Base-by-base conservation (phyloP, 768 basidiomycete species). In the Inosperma sp. region DNA sequence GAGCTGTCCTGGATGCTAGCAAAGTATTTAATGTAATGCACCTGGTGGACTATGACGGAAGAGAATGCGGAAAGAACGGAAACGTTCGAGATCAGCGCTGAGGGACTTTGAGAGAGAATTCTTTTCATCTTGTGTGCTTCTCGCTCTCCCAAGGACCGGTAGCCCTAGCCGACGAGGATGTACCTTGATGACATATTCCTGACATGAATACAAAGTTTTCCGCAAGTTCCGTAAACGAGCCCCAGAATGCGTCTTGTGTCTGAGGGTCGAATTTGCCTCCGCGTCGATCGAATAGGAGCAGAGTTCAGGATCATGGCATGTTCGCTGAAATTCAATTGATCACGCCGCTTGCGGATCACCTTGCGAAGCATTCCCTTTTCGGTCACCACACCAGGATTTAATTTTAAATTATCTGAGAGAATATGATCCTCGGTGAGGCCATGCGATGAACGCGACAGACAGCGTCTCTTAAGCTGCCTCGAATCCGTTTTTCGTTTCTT, bases 391-490 rank as follows among this genome's bases (percentile, higher is more conserved):
- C 46, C 34, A 36, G 23, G 46, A 37, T 36, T 48, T 48, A 48
- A 36, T 26, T 48, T 48, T 48, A 48, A n/a, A 57, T 62, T 61
- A 65, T 63, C 61, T 57, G 58, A 55, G 59, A 60, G 59, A 59
- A n/a, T n/a, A 59, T 69, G 68, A 68, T 70, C 68, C 69, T 69
- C 69, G 69, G 68, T 69, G 54, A 55, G 61, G 60, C 60, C 60
- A 61, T 59, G 59, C 59, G 53, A 56, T 55, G 46, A 34, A 55
- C 60, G 59, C 56, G 52, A 57, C 59, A 56, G 37, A 49, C 53
- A 57, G 56, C 58, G 56, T 56, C 59, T 61, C 58, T 59, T 54
- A 59, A 42, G 57, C 55, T 61, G 51, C 62, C 58, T 56, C 56
- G 57, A 56, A 57, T 52, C 52, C 52, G 47, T 54, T 52, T 52